Evolutionary conservation across 257 asterid genomes (phyloP).

Genomic region (Salvia splendens): DNA sequence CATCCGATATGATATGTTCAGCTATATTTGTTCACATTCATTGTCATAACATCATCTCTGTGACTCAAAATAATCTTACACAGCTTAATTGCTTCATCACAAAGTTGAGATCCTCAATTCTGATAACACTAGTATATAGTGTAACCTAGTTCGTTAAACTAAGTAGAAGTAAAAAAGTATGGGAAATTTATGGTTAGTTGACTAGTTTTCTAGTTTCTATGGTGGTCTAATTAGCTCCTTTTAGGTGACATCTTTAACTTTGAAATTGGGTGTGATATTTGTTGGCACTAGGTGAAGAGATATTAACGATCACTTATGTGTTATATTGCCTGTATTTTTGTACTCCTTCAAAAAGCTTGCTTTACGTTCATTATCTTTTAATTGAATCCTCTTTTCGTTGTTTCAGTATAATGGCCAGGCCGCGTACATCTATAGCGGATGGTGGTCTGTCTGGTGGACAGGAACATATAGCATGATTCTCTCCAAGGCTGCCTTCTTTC

Average conservation of each 20-base stretch:
- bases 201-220: conserved; percentile 5
- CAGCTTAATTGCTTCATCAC: conserved; percentile 1
- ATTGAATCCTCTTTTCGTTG: conserved; percentile 15
- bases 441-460: conserved; percentile 94
- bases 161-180: conserved; percentile 18
- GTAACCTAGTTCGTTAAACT: conserved; percentile 3
- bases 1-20: background rate
- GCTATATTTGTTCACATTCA: background rate
- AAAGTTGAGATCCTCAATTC: conserved; percentile 15
- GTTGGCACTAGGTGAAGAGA: conserved; percentile 7
- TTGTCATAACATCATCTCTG: background rate
- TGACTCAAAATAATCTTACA: background rate
- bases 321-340: background rate
- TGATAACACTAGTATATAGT: background rate
- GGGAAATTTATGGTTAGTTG: background rate
- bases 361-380: background rate
- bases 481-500: conserved; percentile 79
- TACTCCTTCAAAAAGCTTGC: conserved; percentile 4
- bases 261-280: background rate
- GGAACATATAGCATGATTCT: conserved; percentile 79
- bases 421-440: conserved; percentile 57
- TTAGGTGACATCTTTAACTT: background rate
- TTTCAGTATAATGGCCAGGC: conserved; percentile 52
- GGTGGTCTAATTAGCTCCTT: conserved; percentile 6
- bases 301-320: background rate